Conservation (phyloP, 2,329 filamentous ascomycete species). For the Amylocarpus encephaloides region DNA sequence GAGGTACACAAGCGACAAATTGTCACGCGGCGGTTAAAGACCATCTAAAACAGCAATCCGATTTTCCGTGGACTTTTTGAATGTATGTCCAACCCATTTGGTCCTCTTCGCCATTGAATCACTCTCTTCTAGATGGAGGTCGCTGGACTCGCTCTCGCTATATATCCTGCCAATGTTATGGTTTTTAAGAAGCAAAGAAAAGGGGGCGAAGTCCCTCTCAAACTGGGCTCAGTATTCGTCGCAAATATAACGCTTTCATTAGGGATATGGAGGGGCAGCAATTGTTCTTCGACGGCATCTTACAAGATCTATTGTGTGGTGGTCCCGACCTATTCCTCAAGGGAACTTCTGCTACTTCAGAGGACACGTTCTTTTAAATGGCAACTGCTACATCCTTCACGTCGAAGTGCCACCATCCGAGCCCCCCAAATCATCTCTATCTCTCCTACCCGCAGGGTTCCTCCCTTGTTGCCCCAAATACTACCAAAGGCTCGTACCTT, state of each 20-base stretch:
- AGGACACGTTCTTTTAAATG: neutral
- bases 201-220: constrained; percentile 1
- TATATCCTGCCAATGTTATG: neutral
- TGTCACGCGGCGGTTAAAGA: too few relatives aligned
- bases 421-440: too few relatives aligned
- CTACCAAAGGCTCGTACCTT: too few relatives aligned
- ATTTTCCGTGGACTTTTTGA: too few relatives aligned
- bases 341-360: neutral
- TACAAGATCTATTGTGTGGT: constrained; percentile 2
- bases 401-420: too few relatives aligned
- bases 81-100: too few relatives aligned
- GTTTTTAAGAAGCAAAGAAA: constrained; percentile 2
- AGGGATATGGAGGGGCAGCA: constrained; percentile 4
- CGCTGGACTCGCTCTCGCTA: neutral
- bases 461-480: too few relatives aligned
- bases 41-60: too few relatives aligned
- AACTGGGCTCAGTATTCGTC: constrained; percentile 2
- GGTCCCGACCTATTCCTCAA: constrained; percentile 3
- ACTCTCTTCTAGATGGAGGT: too few relatives aligned
- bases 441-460: too few relatives aligned
- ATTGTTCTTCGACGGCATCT: constrained; percentile 2
- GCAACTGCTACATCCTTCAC: neutral
- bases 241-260: constrained; percentile 4
- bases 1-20: too few relatives aligned
- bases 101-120: too few relatives aligned